phyloP scores from a whole-genome alignment of 1,139 yeast genomes.

The Yamadazyma trypodendri region DNA sequence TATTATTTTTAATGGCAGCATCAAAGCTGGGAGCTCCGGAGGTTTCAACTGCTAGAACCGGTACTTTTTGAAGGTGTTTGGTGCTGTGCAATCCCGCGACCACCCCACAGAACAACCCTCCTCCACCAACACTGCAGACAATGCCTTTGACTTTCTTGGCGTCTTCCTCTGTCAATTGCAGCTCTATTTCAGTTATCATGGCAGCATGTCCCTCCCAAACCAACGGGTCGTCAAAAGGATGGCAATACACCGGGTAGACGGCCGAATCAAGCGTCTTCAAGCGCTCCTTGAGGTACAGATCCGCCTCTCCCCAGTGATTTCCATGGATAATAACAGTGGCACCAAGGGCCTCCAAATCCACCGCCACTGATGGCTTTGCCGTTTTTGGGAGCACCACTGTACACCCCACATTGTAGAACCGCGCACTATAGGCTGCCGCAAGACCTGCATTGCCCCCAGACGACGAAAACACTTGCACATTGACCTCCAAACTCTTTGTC shows the following conservation, averaged over 20 bases:
- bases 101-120: slow-evolving; percentile 68
- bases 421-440: slow-evolving; percentile 68
- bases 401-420: slow-evolving; percentile 45
- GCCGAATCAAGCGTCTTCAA: slow-evolving; percentile 29
- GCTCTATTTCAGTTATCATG: slow-evolving; percentile 55
- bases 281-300: slow-evolving; percentile 41
- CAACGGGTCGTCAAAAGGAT: slow-evolving; percentile 63
- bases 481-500: slow-evolving; percentile 16
- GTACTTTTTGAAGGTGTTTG: slow-evolving; percentile 26
- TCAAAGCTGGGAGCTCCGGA: slow-evolving; percentile 57
- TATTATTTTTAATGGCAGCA: slow-evolving; percentile 46
- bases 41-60: slow-evolving; percentile 59
- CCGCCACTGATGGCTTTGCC: slow-evolving; percentile 34
- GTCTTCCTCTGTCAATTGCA: slow-evolving; percentile 32
- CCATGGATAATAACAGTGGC: slow-evolving; percentile 60
- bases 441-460: slow-evolving; percentile 82
- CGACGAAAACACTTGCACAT: slow-evolving; percentile 55
- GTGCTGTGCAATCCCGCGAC: slow-evolving; percentile 50
- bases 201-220: slow-evolving; percentile 71
- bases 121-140: slow-evolving; percentile 73
- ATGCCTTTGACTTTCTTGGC: slow-evolving; percentile 50
- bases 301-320: slow-evolving; percentile 66
- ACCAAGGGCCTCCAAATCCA: slow-evolving; percentile 40
- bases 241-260: slow-evolving; percentile 55
- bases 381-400: slow-evolving; percentile 64